Conservation (phyloP, 805 yeast species). For the Lipomyces mesembrius region DNA sequence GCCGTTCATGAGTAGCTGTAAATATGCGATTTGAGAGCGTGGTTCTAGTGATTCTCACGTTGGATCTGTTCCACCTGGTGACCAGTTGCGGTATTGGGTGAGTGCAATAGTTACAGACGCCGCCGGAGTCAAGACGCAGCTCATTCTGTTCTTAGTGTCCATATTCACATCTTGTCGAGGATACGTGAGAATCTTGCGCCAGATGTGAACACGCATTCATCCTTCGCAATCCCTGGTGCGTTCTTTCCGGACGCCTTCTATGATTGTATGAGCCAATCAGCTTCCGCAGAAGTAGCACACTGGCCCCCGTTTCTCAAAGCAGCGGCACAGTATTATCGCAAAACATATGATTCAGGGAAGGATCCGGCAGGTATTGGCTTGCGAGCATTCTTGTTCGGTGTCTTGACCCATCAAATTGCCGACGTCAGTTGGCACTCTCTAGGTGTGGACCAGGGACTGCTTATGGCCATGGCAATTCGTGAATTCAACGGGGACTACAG, state of each 20-base stretch:
- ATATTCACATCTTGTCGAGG: constrained; percentile 48
- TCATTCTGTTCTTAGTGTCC: constrained; percentile 40
- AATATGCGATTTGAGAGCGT: neutral
- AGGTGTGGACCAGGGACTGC: constrained; percentile 58
- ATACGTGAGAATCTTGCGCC: constrained; percentile 45
- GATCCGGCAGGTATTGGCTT: constrained; percentile 46
- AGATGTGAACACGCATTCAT: constrained; percentile 43
- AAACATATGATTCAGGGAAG: constrained; percentile 40
- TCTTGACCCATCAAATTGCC: constrained; percentile 64
- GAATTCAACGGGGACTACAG: constrained; percentile 60
- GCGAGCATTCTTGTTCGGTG: constrained; percentile 62
- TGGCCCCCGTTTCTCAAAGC: constrained; percentile 68
- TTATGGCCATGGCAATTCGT: constrained; percentile 54
- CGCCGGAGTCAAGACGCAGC: neutral
- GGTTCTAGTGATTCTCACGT: neutral
- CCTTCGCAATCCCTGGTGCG: constrained; percentile 58
- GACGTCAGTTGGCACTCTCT: constrained; percentile 74
- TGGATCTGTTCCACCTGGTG: neutral
- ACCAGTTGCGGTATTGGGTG: constrained; percentile 3
- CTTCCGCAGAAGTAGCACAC: constrained; percentile 65
- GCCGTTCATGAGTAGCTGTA: neutral
- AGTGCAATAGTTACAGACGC: neutral
- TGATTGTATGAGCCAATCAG: constrained; percentile 57
- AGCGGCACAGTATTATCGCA: constrained; percentile 53
- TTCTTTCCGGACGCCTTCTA: constrained; percentile 75